Conservation (phyloP, 495 filamentous ascomycete species). For the Lophium mytilinum region DNA sequence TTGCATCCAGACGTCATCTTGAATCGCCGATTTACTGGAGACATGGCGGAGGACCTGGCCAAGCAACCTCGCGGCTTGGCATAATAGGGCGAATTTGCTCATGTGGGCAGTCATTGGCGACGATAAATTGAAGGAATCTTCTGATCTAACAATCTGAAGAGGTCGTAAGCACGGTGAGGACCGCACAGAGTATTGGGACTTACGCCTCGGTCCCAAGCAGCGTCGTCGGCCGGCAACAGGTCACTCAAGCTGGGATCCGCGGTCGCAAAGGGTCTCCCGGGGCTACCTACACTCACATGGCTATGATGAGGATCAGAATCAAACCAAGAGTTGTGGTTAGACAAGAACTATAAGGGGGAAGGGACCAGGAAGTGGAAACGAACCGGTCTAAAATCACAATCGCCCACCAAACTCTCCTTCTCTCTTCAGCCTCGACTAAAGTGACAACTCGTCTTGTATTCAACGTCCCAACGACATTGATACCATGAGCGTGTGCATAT, state of each 20-base stretch:
- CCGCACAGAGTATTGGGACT: not conserved
- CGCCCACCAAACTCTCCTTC: conserved; percentile 14
- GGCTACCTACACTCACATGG: conserved; percentile 14
- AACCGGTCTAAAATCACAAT: conserved; percentile 18
- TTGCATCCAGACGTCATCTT: conserved; percentile 16
- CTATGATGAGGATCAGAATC: conserved; percentile 2
- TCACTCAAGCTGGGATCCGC: conserved; percentile 8
- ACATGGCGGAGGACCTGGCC: conserved; percentile 10
- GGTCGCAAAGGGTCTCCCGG: conserved; percentile 11
- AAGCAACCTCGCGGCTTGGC: conserved; percentile 13
- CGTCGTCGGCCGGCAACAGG: conserved; percentile 9
- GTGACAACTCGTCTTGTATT: conserved; percentile 4
- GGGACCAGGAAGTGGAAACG: conserved; percentile 7
- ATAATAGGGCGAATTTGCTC: conserved; percentile 13
- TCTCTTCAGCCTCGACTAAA: conserved; percentile 12
- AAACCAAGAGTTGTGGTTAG: not conserved
- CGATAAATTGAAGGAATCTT: conserved; percentile 3
- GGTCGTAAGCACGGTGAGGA: not conserved
- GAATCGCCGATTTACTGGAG: not conserved
- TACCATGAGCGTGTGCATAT: conserved; percentile 24
- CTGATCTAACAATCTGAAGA: conserved; percentile 4
- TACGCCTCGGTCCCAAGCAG: conserved; percentile 16
- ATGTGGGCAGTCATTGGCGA: conserved; percentile 13
- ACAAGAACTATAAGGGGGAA: not conserved
- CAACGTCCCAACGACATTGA: conserved; percentile 1